Evolutionary conservation across 2,329 filamentous ascomycete species (phyloP).

Genomic region (Fusarium sp.): DNA sequence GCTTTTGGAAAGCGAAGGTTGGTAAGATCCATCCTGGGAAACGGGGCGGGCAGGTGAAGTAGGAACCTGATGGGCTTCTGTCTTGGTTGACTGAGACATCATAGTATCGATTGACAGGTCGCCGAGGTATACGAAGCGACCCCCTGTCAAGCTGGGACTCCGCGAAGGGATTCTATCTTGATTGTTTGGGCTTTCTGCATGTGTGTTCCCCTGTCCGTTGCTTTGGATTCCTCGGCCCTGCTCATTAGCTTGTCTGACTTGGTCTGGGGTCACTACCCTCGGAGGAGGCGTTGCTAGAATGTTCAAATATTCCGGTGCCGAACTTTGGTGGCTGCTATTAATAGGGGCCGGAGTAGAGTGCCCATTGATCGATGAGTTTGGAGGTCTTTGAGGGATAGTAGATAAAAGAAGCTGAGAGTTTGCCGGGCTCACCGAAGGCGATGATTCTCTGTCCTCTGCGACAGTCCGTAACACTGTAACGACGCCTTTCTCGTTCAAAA

Average conservation of each 20-base stretch:
- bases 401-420: slow-evolving; percentile 19
- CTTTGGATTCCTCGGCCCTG: slow-evolving; percentile 26
- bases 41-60: slow-evolving; percentile 10
- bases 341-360: slow-evolving; percentile 3
- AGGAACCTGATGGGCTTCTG: slow-evolving; percentile 1
- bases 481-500: slow-evolving; percentile 50
- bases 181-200: background rate
- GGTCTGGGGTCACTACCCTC: slow-evolving; percentile 32
- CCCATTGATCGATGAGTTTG: background rate
- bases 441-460: slow-evolving; percentile 39
- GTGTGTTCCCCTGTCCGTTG: background rate
- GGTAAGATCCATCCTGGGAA: slow-evolving; percentile 18
- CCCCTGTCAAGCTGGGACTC: slow-evolving; percentile 42
- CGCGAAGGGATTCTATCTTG: slow-evolving; percentile 35
- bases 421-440: slow-evolving; percentile 25
- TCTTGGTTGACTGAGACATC: slow-evolving; percentile 35
- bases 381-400: slow-evolving; percentile 1
- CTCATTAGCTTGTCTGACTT: slow-evolving; percentile 37
- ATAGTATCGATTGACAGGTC: slow-evolving; percentile 43
- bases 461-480: slow-evolving; percentile 51
- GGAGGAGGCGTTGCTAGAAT: slow-evolving; percentile 38
- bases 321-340: slow-evolving; percentile 27
- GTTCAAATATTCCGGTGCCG: slow-evolving; percentile 37
- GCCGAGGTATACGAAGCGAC: slow-evolving; percentile 32
- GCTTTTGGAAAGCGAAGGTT: slow-evolving; percentile 33